phyloP scores from a whole-genome alignment of 495 filamentous ascomycete genomes.

The Hypoxylon lenormandii region DNA sequence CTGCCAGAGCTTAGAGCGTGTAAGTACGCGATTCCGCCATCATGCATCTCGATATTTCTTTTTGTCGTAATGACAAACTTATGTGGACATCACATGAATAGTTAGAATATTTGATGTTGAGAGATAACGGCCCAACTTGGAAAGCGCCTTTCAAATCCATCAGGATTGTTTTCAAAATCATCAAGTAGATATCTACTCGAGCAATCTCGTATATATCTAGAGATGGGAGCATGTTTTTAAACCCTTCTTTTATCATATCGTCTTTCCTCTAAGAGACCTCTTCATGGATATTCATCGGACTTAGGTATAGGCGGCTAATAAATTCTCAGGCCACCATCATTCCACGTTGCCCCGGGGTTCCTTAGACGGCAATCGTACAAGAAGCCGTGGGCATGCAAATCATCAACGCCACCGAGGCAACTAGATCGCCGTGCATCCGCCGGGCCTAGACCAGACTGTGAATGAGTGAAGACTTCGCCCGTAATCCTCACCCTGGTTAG shows the following conservation, averaged over 20 bases:
- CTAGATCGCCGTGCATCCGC: conserved; percentile 13
- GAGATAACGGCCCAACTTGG: background rate
- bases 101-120: background rate
- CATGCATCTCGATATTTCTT: background rate
- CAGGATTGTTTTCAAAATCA: background rate
- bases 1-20: background rate
- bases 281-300: background rate
- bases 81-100: background rate
- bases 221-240: conserved; percentile 10
- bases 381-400: conserved; percentile 30
- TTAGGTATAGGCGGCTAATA: conserved; percentile 11
- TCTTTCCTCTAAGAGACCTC: background rate
- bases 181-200: conserved; percentile 1
- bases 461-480: conserved; percentile 3
- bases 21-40: conserved; percentile 24
- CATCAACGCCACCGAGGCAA: conserved; percentile 11
- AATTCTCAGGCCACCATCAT: conserved; percentile 4
- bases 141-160: background rate
- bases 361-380: conserved; percentile 1
- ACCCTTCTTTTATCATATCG: background rate
- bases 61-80: background rate
- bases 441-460: background rate
- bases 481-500: background rate
- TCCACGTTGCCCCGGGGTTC: background rate
- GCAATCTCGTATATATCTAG: conserved; percentile 1